Percentiles rank a stretch among this genome's conserved stretches.
phyloP scores from a whole-genome alignment of 176 grass and related monocot species.

The Phyllostachys edulis region DNA sequence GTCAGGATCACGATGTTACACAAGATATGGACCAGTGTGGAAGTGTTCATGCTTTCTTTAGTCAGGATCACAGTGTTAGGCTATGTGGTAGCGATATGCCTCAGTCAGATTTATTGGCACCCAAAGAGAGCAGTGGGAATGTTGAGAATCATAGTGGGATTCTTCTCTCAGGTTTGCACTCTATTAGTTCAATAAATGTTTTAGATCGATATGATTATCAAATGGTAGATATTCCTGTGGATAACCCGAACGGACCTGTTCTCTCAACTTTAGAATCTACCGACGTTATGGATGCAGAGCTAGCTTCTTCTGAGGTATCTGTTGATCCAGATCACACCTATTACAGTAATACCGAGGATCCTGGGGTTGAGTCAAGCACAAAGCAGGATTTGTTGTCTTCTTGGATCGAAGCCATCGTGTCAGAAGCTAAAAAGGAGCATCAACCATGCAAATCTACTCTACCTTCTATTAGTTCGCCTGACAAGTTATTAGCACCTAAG shows the following conservation, averaged over 20 bases:
- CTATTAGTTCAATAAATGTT: constrained; percentile 31
- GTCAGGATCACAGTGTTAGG: constrained; percentile 33
- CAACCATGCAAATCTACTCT: constrained; percentile 37
- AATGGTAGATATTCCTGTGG: constrained; percentile 29
- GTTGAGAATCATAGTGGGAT: constrained; percentile 23
- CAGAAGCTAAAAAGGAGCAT: constrained; percentile 46
- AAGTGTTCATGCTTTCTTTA: constrained; percentile 29
- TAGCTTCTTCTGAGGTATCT: constrained; percentile 28
- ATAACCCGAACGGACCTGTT: constrained; percentile 12
- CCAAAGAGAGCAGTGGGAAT: constrained; percentile 19
- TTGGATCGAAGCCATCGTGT: constrained; percentile 40
- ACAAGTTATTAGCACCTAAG: constrained; percentile 31
- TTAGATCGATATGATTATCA: constrained; percentile 9
- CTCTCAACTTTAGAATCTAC: constrained; percentile 39
- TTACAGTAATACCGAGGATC: constrained; percentile 22
- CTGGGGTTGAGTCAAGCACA: constrained; percentile 27
- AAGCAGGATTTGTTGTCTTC: constrained; percentile 31
- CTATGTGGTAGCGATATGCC: constrained; percentile 12
- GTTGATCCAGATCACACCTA: constrained; percentile 25
- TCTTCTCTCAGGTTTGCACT: constrained; percentile 16
- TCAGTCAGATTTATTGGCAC: constrained; percentile 27
- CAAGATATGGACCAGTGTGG: constrained; percentile 31
- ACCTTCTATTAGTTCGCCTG: constrained; percentile 26
- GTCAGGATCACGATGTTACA: constrained; percentile 36
- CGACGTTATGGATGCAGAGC: constrained; percentile 29